Conservation (phyloP, 2,329 filamentous ascomycete species). For the Cladosporium sp. region DNA sequence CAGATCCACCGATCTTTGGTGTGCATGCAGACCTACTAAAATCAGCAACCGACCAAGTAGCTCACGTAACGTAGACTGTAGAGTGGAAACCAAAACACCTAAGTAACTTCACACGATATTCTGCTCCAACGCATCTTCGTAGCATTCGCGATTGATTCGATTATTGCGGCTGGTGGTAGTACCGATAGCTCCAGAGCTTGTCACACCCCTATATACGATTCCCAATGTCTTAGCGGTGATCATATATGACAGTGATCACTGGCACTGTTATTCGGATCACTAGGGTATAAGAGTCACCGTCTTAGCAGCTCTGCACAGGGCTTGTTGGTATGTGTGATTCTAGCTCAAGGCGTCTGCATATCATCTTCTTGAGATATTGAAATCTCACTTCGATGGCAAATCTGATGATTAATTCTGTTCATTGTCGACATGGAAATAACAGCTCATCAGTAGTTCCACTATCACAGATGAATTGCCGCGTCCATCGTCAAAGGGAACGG, state of each 20-base stretch:
- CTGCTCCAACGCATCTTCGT: not conserved
- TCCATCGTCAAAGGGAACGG: not conserved
- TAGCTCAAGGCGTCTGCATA: not conserved
- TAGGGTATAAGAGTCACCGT: not conserved
- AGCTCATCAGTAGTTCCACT: not conserved
- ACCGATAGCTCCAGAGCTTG: not conserved
- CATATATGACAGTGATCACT: not conserved
- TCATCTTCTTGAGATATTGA: not conserved
- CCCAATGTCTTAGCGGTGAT: not conserved
- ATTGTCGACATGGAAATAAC: not conserved
- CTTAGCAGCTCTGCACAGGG: not conserved
- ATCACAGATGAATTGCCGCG: not conserved
- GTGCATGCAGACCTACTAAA: not conserved
- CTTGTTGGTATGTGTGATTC: not conserved
- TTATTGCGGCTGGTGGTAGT: not conserved
- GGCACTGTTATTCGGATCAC: not conserved
- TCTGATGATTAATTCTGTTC: not conserved
- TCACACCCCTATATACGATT: not conserved
- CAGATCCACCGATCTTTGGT: not conserved
- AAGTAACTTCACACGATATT: not conserved
- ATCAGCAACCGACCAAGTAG: too few relatives aligned
- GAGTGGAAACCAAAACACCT: not conserved
- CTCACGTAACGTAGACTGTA: too few relatives aligned
- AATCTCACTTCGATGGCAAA: not conserved
- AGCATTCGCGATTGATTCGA: not conserved